A percentile compares a stretch with the other conserved stretches of the same genome.
Conservation (phyloP, 345 rosid genomes). For the Pseudoturritis turrita region DNA sequence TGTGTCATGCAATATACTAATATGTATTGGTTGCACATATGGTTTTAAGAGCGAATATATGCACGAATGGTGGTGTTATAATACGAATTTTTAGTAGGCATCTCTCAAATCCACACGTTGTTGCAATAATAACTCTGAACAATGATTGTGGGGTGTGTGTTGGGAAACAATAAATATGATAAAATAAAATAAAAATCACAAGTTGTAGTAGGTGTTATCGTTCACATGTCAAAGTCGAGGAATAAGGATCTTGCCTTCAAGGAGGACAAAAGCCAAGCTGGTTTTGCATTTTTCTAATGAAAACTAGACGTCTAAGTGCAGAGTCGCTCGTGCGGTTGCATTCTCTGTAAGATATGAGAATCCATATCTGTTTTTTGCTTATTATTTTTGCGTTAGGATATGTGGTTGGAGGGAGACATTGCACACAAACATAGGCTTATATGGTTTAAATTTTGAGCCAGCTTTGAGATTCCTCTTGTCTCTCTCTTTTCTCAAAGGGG, state of each 20-base stretch:
- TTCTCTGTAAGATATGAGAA: not conserved
- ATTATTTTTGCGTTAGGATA: not conserved
- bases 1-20: constrained; percentile 11
- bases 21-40: not conserved
- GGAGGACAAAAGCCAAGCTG: not conserved
- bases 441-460: not conserved
- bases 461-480: constrained; percentile 23
- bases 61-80: constrained; percentile 13
- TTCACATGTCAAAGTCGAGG: constrained; percentile 4
- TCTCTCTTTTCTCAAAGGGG: not conserved
- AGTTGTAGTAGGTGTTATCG: not conserved
- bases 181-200: not conserved
- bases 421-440: not conserved
- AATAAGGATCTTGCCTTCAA: not conserved
- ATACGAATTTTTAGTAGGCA: not conserved
- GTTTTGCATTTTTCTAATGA: not conserved
- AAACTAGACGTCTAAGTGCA: not conserved
- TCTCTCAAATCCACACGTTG: not conserved
- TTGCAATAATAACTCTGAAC: not conserved
- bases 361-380: not conserved
- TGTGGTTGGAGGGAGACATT: constrained; percentile 23
- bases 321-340: constrained; percentile 14
- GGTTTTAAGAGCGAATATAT: constrained; percentile 16
- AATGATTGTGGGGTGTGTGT: not conserved
- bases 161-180: not conserved